Base-by-base conservation (phyloP, 495 filamentous ascomycete genomes). In the Hypoxylon trugodes region DNA sequence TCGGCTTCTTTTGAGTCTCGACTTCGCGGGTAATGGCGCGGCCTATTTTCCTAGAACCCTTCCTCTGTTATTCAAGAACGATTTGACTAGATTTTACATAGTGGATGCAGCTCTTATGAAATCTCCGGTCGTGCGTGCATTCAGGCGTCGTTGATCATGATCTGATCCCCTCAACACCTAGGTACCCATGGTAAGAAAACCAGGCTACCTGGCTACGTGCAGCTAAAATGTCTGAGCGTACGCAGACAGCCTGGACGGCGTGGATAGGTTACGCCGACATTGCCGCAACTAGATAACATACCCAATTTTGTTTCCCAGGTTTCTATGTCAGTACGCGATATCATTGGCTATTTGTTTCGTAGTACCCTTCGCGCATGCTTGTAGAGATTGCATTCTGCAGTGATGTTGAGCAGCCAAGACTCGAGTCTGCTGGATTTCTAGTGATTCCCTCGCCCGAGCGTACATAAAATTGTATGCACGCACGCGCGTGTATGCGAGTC, bases 61-160 rank as follows among this genome's bases (percentile, higher is more conserved):
- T 49, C 40, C 47, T 41, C 41, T 35, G 46, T 48, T 28, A 30
- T 30, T 30, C 24, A 13, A 54, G 33, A 21, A 24, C 46, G 57
- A 28, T 33, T 45, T 33, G 37, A 13, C 49, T 36, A 18, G 36
- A 53, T 56, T 38, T 21, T 42, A 15, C 45, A 51, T 36, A 22
- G 37, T 7, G 35, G 16, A 56, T 62, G 60, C 60, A 50, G 12
- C 6, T 37, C 40, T 49, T 25, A 28, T 41, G 42, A 68, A 65
- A 51, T 68, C 65, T 68, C 60, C 55, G 59, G 54, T 54, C 65
- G 59, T 68, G 59, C 55, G 65, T 38, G 51, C 46, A 58, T 66
- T 32, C 42, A 30, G 53, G 57, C 46, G 35, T n/a, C 26, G 57
- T 52, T 53, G 58, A 67, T 59, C 52, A 58, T 67, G 64, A 62